These are phyloP conservation scores for Nectriaceae sp. DNA, from an alignment of 2,329 filamentous ascomycete genomes.

Conservation along the genomic window DNA sequence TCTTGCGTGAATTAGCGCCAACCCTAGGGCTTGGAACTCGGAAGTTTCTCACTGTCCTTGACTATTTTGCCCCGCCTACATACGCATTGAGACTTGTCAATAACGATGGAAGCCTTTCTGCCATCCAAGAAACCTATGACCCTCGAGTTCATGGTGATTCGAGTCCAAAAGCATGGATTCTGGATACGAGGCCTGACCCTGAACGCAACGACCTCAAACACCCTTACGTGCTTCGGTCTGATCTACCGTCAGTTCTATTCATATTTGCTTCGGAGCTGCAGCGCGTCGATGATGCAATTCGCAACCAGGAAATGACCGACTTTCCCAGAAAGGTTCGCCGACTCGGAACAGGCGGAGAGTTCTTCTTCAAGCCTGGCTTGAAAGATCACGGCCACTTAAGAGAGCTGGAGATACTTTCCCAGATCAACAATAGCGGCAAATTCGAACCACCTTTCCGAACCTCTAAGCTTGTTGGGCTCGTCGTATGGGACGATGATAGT, in stretches of 20 bases:
- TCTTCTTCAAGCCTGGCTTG: constrained; percentile 14
- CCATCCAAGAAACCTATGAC: constrained; percentile 8
- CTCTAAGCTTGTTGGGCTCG: constrained; percentile 15
- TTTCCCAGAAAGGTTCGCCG: constrained; percentile 5
- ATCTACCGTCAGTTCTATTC: constrained; percentile 6
- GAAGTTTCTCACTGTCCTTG: constrained; percentile 7
- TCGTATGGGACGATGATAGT: constrained; percentile 17
- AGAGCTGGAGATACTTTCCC: constrained; percentile 9
- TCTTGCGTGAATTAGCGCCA: constrained; percentile 4
- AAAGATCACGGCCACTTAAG: constrained; percentile 7
- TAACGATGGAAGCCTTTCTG: constrained; percentile 3
- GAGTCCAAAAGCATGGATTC: constrained; percentile 8
- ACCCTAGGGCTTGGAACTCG: neutral
- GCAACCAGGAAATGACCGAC: constrained; percentile 3
- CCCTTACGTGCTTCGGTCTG: constrained; percentile 5
- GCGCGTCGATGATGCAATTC: constrained; percentile 1
- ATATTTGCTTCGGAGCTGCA: constrained; percentile 7
- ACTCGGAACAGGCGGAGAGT: neutral
- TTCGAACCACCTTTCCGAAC: constrained; percentile 26
- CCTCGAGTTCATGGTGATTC: constrained; percentile 7
- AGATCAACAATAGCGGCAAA: constrained; percentile 3
- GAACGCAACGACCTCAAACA: neutral
- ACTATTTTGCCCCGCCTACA: constrained; percentile 10
- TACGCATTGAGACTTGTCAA: constrained; percentile 11
- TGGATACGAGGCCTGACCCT: neutral